Evolutionary conservation across 257 asterid genomes (phyloP), one percentile per base, ranked within the genome.

Genomic region (Gentiana macrophylla): DNA sequence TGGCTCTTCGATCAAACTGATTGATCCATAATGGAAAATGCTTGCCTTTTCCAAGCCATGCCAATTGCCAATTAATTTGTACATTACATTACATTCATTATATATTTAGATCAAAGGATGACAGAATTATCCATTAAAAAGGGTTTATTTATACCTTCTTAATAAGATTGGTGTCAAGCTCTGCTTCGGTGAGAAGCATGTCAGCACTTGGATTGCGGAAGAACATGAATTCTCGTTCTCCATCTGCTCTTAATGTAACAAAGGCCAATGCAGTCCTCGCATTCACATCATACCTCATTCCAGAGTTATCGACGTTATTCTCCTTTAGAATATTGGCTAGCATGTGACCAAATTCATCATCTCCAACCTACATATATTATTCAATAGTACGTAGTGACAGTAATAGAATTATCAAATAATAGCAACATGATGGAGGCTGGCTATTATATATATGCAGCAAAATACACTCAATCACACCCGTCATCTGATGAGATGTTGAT

Each of bases 191-290:
- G 12, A 72, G 70, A 50, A 72, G 77, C 73, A 72, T 72, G 33
- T 72, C 77, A 37, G 77, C 77, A 6, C 77, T 72, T 47, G 77
- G 77, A 62, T 66, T 43, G 65, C 70, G 65, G 49, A 2, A 66
- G 70, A 72, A 72, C 77, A 72, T 72, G 67, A 72, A 72, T 9
- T 72, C 77, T 8, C 77, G 62, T 58, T 72, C 77, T 12, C 77
- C 73, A 10, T 72, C 77, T 5, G 69, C 50, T 34, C 50, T 67
- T 62, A 72, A 55, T 34, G 77, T 72, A 12, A 72, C 77, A 62
- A 72, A 72, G 2, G 77, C 77, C 37, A 72, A 52, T 3, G 77
- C 73, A 44, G 77, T 72, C 34, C 77, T 72, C 8, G 77, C 77
- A 50, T 50, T 45, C 0, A 37, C 11, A 6, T 72, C 77, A 38